Conservation (phyloP, 2,329 filamentous ascomycete genomes). For the Talaromyces atroroseus region DNA sequence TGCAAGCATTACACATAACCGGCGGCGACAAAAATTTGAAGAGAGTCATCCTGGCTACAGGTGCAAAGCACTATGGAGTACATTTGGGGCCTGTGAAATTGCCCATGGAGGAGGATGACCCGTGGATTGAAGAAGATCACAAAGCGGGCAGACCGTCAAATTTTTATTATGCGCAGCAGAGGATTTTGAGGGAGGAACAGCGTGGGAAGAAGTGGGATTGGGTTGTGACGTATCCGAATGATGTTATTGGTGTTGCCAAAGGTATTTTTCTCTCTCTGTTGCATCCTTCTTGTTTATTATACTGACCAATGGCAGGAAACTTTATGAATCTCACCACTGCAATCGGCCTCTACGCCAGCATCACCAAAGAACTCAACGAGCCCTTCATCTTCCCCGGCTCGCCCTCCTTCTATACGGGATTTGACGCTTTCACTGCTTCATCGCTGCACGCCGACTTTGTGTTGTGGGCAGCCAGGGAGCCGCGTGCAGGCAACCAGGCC, state of each 20-base stretch:
- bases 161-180: slow-evolving; percentile 51
- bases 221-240: slow-evolving; percentile 42
- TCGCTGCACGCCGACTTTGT: slow-evolving; percentile 32
- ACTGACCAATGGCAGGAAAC: slow-evolving; percentile 17
- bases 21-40: slow-evolving; percentile 40
- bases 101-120: slow-evolving; percentile 45
- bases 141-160: slow-evolving; percentile 33
- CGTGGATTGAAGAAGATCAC: slow-evolving; percentile 34
- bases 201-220: slow-evolving; percentile 32
- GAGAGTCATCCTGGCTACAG: slow-evolving; percentile 46
- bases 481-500: slow-evolving; percentile 27
- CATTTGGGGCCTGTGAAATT: slow-evolving; percentile 46
- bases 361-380: slow-evolving; percentile 26
- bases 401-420: slow-evolving; percentile 27
- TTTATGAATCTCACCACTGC: slow-evolving; percentile 41
- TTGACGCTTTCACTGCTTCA: slow-evolving; percentile 31
- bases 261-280: too few relatives aligned
- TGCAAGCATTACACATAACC: slow-evolving; percentile 41
- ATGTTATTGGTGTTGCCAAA: slow-evolving; percentile 40
- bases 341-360: slow-evolving; percentile 36
- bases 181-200: slow-evolving; percentile 34
- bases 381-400: slow-evolving; percentile 32
- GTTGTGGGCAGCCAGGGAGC: slow-evolving; percentile 27
- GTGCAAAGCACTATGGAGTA: slow-evolving; percentile 50
- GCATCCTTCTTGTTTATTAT: too few relatives aligned